A percentile compares a stretch with the other conserved stretches of the same genome.
phyloP scores from a whole-genome alignment of 768 basidiomycete species.

The Tricholoma sp. region DNA sequence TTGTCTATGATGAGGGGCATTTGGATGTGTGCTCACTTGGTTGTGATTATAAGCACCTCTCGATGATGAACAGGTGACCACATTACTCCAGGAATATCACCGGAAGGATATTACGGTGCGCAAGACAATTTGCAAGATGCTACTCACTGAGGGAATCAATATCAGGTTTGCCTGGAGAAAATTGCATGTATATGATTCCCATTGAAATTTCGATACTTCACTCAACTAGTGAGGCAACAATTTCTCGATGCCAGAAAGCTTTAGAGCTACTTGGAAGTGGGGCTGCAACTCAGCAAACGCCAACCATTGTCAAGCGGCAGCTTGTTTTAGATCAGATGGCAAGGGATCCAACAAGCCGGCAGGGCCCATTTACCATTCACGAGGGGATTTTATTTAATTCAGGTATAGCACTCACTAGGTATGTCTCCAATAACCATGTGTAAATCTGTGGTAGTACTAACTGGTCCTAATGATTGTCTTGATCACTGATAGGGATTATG shows the following conservation, averaged over 20 bases:
- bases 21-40: no score
- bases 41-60: slow-evolving; percentile 17
- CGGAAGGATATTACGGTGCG: slow-evolving; percentile 21
- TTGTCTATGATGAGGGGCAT: no score
- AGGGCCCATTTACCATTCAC: slow-evolving; percentile 22
- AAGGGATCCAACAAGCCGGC: slow-evolving; percentile 24
- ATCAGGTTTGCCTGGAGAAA: slow-evolving; percentile 17
- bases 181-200: no score
- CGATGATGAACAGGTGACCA: slow-evolving; percentile 17
- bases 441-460: no score
- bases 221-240: slow-evolving; percentile 19
- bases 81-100: slow-evolving; percentile 20
- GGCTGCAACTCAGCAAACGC: slow-evolving; percentile 19
- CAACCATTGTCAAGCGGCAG: slow-evolving; percentile 21
- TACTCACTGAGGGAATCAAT: slow-evolving; percentile 20
- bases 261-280: slow-evolving; percentile 24
- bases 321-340: slow-evolving; percentile 29
- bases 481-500: no score
- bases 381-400: slow-evolving; percentile 23
- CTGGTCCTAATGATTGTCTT: slow-evolving; percentile 1
- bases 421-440: neutral
- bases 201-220: no score
- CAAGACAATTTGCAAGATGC: slow-evolving; percentile 18
- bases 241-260: slow-evolving; percentile 20
- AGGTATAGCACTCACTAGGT: slow-evolving; percentile 22